phyloP scores from a whole-genome alignment of 2,329 filamentous ascomycete genomes.

The Coniella vitis region DNA sequence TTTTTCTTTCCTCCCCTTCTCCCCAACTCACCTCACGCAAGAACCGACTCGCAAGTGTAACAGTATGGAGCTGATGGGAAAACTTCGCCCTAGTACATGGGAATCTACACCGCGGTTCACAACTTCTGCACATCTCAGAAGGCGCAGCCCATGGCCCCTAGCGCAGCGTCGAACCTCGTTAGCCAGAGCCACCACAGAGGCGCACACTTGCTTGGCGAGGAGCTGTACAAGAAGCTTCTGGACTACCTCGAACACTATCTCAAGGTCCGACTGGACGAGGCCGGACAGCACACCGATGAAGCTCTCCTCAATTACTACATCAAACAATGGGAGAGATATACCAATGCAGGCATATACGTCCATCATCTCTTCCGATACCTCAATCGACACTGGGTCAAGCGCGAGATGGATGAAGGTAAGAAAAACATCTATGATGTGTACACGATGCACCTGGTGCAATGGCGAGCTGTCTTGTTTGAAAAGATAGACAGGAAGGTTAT shows the following conservation, averaged over 20 bases:
- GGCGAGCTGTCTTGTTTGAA: conserved; percentile 86
- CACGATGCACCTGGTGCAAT: conserved; percentile 90
- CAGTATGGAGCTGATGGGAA: conserved; percentile 11
- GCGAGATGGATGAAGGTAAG: conserved; percentile 97
- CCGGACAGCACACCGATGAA: conserved; percentile 79
- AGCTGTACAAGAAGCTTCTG: conserved; percentile 88
- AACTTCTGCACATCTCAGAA: conserved; percentile 99
- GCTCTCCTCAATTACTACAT: conserved; percentile 90
- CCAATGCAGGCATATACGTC: conserved; percentile 91
- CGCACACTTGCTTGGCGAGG: conserved; percentile 89
- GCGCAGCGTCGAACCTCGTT: conserved; percentile 44
- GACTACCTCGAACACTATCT: conserved; percentile 78
- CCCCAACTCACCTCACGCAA: neutral
- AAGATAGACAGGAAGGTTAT: conserved; percentile 84
- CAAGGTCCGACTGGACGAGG: conserved; percentile 60
- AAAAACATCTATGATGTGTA: conserved; percentile 98
- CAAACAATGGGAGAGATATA: conserved; percentile 93
- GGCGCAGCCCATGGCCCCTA: conserved; percentile 35
- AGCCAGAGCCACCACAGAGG: conserved; percentile 10
- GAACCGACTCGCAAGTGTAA: conserved; percentile 8
- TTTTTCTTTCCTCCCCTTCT: neutral
- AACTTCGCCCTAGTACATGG: conserved; percentile 67
- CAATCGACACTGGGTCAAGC: conserved; percentile 97
- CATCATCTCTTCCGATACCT: conserved; percentile 95
- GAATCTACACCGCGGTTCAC: conserved; percentile 93